These are phyloP conservation scores for Leptosphaerulina australis DNA, from an alignment of 2,329 filamentous ascomycete genomes.

Conservation along the genomic window DNA sequence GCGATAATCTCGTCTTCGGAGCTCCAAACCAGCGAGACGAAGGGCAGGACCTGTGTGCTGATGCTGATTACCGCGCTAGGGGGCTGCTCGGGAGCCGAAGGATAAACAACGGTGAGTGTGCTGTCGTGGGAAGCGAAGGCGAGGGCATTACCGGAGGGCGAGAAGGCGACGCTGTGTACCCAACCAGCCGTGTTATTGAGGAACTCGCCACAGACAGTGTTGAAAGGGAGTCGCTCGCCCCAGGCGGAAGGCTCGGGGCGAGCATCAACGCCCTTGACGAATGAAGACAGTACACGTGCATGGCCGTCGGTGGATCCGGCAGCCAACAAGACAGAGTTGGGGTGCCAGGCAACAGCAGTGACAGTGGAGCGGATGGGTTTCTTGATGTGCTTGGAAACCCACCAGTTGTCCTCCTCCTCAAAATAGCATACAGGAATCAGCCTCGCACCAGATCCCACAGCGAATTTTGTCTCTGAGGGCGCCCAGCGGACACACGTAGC, in stretches of 20 bases:
- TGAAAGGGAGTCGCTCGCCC: conserved; percentile 96
- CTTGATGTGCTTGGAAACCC: conserved; percentile 99
- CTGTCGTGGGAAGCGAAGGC: conserved; percentile 96
- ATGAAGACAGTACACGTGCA: conserved; percentile 90
- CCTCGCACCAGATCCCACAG: conserved; percentile 92
- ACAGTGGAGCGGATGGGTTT: conserved; percentile 98
- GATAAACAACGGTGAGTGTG: conserved; percentile 96
- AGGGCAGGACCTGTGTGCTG: conserved; percentile 86
- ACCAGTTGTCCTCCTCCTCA: conserved; percentile 99
- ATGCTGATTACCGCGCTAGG: conserved; percentile 90
- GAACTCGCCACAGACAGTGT: conserved; percentile 96
- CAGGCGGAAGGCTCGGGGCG: conserved; percentile 85
- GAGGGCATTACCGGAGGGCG: conserved; percentile 87
- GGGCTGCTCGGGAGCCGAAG: conserved; percentile 85
- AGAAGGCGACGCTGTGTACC: conserved; percentile 93
- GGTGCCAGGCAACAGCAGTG: conserved; percentile 94
- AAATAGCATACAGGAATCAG: conserved; percentile 98
- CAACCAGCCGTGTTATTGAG: conserved; percentile 96
- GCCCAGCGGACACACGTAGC: conserved; percentile 98
- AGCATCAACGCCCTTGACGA: conserved; percentile 92
- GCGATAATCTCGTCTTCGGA: conserved; percentile 92
- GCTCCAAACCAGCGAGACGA: conserved; percentile 92
- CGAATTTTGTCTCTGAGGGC: conserved; percentile 95
- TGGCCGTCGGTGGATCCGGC: conserved; percentile 98
- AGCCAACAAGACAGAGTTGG: conserved; percentile 92